These are phyloP conservation scores for Yamadazyma epiphylla DNA, from an alignment of 1,139 yeast genomes.

Conservation along the genomic window DNA sequence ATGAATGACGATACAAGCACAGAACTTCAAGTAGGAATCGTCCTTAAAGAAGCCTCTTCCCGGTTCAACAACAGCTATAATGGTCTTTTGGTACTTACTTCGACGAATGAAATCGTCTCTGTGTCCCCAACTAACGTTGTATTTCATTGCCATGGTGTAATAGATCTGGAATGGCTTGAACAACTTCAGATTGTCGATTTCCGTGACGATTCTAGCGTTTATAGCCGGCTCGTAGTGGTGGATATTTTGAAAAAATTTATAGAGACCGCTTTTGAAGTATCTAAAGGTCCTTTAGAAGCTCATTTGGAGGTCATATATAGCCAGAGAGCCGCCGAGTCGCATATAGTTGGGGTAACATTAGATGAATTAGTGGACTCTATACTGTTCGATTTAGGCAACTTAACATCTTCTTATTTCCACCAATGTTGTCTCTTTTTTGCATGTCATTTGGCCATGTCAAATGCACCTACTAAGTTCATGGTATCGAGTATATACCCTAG, in stretches of 20 bases:
- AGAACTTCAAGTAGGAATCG: conserved; percentile 25
- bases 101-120: conserved; percentile 23
- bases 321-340: conserved; percentile 17
- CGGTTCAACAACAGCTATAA: conserved; percentile 32
- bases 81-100: conserved; percentile 28
- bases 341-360: conserved; percentile 17
- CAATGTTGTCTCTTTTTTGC: conserved; percentile 24
- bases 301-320: conserved; percentile 21
- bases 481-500: conserved; percentile 15
- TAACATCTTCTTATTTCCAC: conserved; percentile 17
- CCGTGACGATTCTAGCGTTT: conserved; percentile 17
- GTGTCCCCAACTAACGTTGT: conserved; percentile 24
- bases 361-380: conserved; percentile 18
- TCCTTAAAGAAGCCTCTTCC: conserved; percentile 25
- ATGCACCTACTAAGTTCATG: conserved; percentile 24
- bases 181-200: conserved; percentile 18
- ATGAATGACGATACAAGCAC: conserved; percentile 10
- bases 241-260: conserved; percentile 12
- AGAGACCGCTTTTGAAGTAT: not conserved
- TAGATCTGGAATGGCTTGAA: conserved; percentile 19
- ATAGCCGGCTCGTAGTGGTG: conserved; percentile 17
- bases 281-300: conserved; percentile 1
- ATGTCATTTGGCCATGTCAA: conserved; percentile 23
- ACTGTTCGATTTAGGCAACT: conserved; percentile 9
- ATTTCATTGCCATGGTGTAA: conserved; percentile 24